Base-by-base conservation (phyloP, 1,139 yeast species). In the Yamadazyma conglobata region DNA sequence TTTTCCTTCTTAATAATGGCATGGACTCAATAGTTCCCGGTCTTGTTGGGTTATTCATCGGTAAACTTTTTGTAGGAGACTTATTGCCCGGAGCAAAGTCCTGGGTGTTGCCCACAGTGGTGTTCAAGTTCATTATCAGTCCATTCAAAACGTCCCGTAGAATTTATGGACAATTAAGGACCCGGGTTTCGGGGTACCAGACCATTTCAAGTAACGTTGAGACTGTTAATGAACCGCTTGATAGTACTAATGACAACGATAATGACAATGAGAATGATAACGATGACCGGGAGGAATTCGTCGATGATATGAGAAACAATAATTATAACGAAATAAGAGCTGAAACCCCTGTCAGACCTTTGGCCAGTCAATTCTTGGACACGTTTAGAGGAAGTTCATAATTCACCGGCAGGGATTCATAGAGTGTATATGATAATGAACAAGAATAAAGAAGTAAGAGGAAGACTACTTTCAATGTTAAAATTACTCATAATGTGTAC, bases 41-140 rank as follows among this genome's bases (percentile, higher is more conserved):
- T 8, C 27, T 68, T 2, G 50, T 73, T 8, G 93, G 93, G 0
- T 64, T 81, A 49, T 36, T 71, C 3, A 50, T 81, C n/a, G 88
- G 89, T 4, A 69, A 66, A 30, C 52, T 80, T 25, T 60, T 78
- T 35, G 57, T 62, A 10, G 60, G 68, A 36, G 81, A 77, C 20
- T 53, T 82, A 7, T 52, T 83, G 11, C 86, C 87, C 4, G 84
- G 85, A 1, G 64, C 74, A 34, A 63, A 63, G 31, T 54, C 70
- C 50, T 73, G 83, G 61, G 44, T 75, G n/a, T 60, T 77, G 15
- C 68, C 76, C 4, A 37, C 35, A 8, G 25, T 38, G 3, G 17
- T 56, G 9, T 61, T 54, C 39, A 48, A 47, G 16, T 29, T 56
- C 10, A 47, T 58, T 22, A 41, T 53, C 1, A 44, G 44, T 31